Evolutionary conservation across 148 eudicot genomes (phyloP), one percentile per base, ranked within the genome.

Genomic region (Rhododendron henanense): DNA sequence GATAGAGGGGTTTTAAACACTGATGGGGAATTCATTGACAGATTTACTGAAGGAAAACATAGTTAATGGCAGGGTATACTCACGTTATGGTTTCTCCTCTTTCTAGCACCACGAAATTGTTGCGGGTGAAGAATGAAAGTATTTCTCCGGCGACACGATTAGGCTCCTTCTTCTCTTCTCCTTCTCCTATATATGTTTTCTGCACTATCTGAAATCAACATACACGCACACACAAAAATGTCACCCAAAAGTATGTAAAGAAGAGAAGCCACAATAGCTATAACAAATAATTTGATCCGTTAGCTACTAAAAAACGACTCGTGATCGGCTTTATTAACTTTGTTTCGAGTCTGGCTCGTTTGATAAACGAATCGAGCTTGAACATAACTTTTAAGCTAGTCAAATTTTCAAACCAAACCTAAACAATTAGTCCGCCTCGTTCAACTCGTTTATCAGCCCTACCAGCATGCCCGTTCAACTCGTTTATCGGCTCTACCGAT

Each of bases 11-110:
- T n/a, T 69, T 69, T 28, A 11, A 69, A 28, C 75, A 69, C 75
- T 69, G 74, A 69, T 31, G 14, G 39, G 37, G 33, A 69, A 25
- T 31, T 3, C 35, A 0, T 28, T 10, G 35, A 67, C 14, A 25
- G 33, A 67, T 2, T 63, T 63, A n/a, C 25, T 9, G 6, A 69
- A 28, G 15, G 75, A 28, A 28, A 25, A 28, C 6, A 28, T 28
- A 69, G 35, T 69, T 69, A 10, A 1, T 28, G 15, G 75, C 75
- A 28, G 18, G n/a, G 53, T 89, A 84, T 86, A 92, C 99, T 90
- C 92, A 96, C 99, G 94, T 95, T 63, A 96, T 92, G 35, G 98
- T 95, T 85, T 96, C 99, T 87, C 99, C 99, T 92, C 93, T 91
- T 63, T 96, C 98, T 41, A 91, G 85, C 79, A 96, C 99, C 83